Evolutionary conservation across 345 rosid species (phyloP), one percentile per base, ranked within the genome.

Genomic region (Sonneratia alba): DNA sequence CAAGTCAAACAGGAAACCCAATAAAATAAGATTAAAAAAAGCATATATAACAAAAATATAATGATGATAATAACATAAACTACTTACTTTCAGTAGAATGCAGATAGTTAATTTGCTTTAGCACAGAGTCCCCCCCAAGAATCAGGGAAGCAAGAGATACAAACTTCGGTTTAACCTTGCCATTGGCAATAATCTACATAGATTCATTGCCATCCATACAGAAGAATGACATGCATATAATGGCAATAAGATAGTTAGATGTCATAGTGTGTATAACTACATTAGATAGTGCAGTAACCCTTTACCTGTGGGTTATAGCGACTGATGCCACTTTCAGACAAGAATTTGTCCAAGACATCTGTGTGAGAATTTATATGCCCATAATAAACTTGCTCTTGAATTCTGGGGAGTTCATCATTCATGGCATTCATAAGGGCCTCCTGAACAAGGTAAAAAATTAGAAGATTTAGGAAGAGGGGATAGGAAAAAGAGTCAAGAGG

Each of bases 321-420:
- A 83, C 83, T 84, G 71, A 95, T 78, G 77, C 97, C 92, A 84
- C 73, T 86, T 86, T 95, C 99, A 16, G 89, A 84, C 49, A 95
- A 85, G 74, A 90, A 80, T 74, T 92, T 92, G 83, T 95, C 97
- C 83, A 92, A 80, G 68, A 95, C 88, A 78, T 95, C 86, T 67
- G 99, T 89, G 68, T 65, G 89, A 70, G 97, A 87, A 77, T 80
- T 90, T 83, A 95, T 87, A 67, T 90, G 92, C 11, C 99, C 97
- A 64, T 83, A 92, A 75, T 95, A 95, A 79, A 95, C 97, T 83
- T 92, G 96, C 78, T 95, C 97, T 78, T 95, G 99, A 77, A 95
- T 87, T 83, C 85, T 95, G 61, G 91, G 86, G 77, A 92, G 96
- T 79, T 95, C 97, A 34, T 90, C 97, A 77, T 92, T 95, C 96